Evolutionary conservation across 192 early-diverging fungal species (phyloP).

Genomic region (Coemansia sp.): DNA sequence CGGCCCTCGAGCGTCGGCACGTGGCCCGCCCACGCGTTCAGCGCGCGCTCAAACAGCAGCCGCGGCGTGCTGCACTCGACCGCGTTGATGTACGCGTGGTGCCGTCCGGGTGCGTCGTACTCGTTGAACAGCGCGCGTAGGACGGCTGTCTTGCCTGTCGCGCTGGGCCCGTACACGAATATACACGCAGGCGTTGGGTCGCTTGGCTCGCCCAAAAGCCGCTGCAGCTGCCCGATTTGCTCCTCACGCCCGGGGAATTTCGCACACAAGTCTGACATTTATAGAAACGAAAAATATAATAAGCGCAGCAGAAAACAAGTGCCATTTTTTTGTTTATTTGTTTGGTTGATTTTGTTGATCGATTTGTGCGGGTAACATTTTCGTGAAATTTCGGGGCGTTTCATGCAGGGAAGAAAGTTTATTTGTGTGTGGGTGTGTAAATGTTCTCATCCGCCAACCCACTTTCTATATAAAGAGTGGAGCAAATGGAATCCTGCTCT

Average conservation of each 20-base stretch:
- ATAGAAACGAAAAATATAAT: not conserved
- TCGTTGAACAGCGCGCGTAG: constrained; percentile 31
- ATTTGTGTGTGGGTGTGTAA: too few relatives aligned
- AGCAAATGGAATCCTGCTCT: too few relatives aligned
- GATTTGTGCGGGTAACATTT: too few relatives aligned
- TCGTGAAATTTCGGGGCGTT: too few relatives aligned
- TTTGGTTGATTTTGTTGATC: too few relatives aligned
- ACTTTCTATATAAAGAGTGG: too few relatives aligned
- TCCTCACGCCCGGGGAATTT: constrained; percentile 34
- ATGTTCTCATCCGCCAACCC: too few relatives aligned
- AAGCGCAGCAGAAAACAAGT: not conserved
- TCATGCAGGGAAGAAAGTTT: too few relatives aligned
- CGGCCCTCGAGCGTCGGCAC: constrained; percentile 50
- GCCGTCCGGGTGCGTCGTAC: constrained; percentile 17
- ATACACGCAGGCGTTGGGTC: constrained; percentile 48
- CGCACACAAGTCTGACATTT: not conserved
- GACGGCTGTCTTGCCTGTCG: constrained; percentile 61
- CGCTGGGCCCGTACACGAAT: constrained; percentile 57
- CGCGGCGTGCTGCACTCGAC: constrained; percentile 74
- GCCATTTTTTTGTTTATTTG: not conserved
- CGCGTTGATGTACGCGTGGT: constrained; percentile 64
- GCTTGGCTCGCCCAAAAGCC: constrained; percentile 34
- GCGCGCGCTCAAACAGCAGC: constrained; percentile 73
- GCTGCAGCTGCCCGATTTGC: constrained; percentile 33
- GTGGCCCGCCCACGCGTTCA: constrained; percentile 64